Conservation (phyloP, 164 flowering plant genomes). For the Cinnamomum chago region DNA sequence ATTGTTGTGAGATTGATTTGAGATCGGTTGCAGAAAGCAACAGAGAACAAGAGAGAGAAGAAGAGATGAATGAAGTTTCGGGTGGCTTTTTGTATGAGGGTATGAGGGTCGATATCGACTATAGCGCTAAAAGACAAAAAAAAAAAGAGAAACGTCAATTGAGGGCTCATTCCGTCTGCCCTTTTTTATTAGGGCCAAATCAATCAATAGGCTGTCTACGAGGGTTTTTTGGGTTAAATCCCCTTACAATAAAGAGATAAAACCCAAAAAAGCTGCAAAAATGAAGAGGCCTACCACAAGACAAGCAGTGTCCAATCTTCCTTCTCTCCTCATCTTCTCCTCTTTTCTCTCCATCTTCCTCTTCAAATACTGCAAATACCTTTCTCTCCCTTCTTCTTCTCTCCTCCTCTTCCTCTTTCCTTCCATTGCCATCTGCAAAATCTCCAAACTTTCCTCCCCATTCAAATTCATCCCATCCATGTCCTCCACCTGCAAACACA, state of each 20-base stretch:
- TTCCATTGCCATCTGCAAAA: slow-evolving; percentile 33
- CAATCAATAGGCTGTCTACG: too few species aligned
- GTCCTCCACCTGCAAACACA: slow-evolving; percentile 65
- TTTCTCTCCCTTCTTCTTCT: slow-evolving; percentile 22
- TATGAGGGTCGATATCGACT: too few species aligned
- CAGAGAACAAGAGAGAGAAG: too few species aligned
- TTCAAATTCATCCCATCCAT: slow-evolving; percentile 55
- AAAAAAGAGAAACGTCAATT: too few species aligned
- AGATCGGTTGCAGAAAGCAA: too few species aligned
- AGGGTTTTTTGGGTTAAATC: too few species aligned
- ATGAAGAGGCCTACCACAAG: slow-evolving; percentile 19
- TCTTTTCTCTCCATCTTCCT: slow-evolving; percentile 32
- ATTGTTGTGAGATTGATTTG: too few species aligned
- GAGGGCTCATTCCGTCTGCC: too few species aligned
- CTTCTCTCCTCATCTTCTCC: slow-evolving; percentile 31
- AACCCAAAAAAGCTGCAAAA: slow-evolving; percentile 21
- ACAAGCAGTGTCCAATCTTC: slow-evolving; percentile 31
- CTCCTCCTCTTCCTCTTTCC: slow-evolving; percentile 25
- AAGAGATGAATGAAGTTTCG: too few species aligned
- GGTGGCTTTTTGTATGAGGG: too few species aligned
- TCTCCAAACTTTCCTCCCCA: slow-evolving; percentile 53
- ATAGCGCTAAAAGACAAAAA: too few species aligned
- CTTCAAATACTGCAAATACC: slow-evolving; percentile 31
- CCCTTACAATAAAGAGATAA: slow-evolving; percentile 13
- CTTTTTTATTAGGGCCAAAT: too few species aligned